Evolutionary conservation across 2,329 filamentous ascomycete genomes (phyloP).

Genomic region (Plectosphaerella cucumerina): DNA sequence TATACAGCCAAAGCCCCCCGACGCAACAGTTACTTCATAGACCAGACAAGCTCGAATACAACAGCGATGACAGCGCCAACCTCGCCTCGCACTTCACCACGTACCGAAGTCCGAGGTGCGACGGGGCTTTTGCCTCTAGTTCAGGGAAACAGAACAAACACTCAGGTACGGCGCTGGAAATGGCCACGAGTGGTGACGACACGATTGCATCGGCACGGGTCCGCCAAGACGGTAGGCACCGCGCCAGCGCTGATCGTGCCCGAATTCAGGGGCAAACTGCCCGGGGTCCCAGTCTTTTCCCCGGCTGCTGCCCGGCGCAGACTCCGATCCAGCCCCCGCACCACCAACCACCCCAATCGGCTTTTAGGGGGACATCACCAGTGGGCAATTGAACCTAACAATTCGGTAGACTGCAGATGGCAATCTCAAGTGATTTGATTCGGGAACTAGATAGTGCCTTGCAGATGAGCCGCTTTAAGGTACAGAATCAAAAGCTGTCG

Average conservation of each 20-base stretch:
- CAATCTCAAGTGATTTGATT: no score
- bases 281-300: constrained; percentile 1
- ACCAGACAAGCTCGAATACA: background rate
- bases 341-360: no score
- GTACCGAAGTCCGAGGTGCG: constrained; percentile 11
- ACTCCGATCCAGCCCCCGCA: background rate
- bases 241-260: background rate
- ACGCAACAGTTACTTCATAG: background rate
- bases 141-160: background rate
- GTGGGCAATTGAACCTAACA: no score
- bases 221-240: constrained; percentile 2
- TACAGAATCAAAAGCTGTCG: no score
- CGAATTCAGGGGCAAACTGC: background rate
- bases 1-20: background rate
- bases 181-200: constrained; percentile 9
- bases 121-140: background rate
- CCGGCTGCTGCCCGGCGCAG: background rate
- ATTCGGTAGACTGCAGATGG: no score
- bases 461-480: no score
- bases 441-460: no score
- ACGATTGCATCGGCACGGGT: constrained; percentile 4
- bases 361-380: no score
- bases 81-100: constrained; percentile 4
- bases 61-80: constrained; percentile 12
- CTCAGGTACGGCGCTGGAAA: background rate